Percentiles rank a stretch among this genome's conserved stretches.
phyloP scores from a whole-genome alignment of 1,139 yeast genomes.

The Taphrina pruni region DNA sequence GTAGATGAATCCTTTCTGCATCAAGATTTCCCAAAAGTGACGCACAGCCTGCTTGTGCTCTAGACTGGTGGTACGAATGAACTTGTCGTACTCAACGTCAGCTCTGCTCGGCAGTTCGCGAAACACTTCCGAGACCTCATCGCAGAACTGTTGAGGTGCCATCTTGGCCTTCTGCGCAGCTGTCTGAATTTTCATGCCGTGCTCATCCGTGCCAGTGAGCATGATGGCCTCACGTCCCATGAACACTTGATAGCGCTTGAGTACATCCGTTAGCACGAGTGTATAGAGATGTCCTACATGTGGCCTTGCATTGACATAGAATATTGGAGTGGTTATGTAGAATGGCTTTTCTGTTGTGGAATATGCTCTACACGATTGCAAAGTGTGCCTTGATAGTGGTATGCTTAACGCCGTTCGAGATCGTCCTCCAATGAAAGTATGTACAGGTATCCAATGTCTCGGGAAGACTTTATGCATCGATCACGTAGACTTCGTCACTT shows the following conservation, averaged over 20 bases:
- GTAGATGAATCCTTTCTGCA: constrained; percentile 69
- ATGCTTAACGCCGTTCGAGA: too few relatives aligned
- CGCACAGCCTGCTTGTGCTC: constrained; percentile 75
- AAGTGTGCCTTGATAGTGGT: too few relatives aligned
- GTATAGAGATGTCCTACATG: constrained; percentile 94
- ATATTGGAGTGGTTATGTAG: constrained; percentile 88
- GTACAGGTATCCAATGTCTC: background rate
- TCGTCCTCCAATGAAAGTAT: too few relatives aligned
- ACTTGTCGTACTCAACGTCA: constrained; percentile 69
- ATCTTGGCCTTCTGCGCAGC: constrained; percentile 66
- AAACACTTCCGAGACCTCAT: constrained; percentile 69
- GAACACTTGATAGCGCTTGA: constrained; percentile 71
- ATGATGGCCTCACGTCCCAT: constrained; percentile 58
- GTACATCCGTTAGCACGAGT: constrained; percentile 80
- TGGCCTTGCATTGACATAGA: constrained; percentile 93
- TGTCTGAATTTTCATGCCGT: constrained; percentile 79
- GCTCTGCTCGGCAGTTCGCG: constrained; percentile 63
- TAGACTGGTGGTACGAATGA: constrained; percentile 85
- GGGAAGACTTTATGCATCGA: background rate
- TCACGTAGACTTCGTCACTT: background rate
- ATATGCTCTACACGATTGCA: background rate
- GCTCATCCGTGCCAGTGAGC: constrained; percentile 96
- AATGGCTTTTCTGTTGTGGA: constrained; percentile 47
- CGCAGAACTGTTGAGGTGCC: constrained; percentile 73
- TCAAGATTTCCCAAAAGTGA: constrained; percentile 69